Evolutionary conservation across 148 eudicot species (phyloP).

Genomic region (Vaccinium vitisidaea): DNA sequence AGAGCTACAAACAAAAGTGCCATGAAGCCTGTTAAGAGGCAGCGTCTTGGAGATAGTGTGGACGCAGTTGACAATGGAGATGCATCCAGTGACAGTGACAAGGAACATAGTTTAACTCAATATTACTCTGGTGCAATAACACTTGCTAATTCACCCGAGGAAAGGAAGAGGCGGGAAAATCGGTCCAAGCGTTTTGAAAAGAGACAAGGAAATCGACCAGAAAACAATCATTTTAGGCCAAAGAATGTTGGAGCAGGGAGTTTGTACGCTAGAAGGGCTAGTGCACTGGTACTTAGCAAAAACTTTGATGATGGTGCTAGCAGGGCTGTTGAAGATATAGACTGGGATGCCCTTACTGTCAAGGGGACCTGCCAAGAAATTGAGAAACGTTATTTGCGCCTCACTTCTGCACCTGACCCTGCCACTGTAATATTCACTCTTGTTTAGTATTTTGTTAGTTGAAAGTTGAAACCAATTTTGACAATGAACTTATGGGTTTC

Average conservation of each 20-base stretch:
- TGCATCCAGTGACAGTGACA: conserved; percentile 88
- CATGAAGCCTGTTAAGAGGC: conserved; percentile 70
- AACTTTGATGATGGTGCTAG: conserved; percentile 61
- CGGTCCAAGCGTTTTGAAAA: conserved; percentile 92
- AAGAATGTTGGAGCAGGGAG: conserved; percentile 57
- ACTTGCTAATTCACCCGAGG: conserved; percentile 82
- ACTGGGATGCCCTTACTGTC: conserved; percentile 93
- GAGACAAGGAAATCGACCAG: conserved; percentile 57
- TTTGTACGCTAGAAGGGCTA: conserved; percentile 60
- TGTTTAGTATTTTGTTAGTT: conserved; percentile 5
- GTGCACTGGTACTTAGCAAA: conserved; percentile 62
- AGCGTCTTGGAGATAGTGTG: conserved; percentile 46
- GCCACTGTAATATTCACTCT: conserved; percentile 57
- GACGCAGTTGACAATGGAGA: conserved; percentile 57
- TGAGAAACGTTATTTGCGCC: conserved; percentile 93
- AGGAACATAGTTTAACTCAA: conserved; percentile 70
- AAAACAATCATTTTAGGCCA: conserved; percentile 38
- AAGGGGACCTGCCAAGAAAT: conserved; percentile 94
- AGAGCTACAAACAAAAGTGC: conserved; percentile 40
- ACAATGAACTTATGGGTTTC: conserved; percentile 12
- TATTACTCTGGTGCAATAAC: conserved; percentile 68
- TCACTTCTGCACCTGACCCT: conserved; percentile 97
- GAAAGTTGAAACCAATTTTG: neutral
- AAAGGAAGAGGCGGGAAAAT: conserved; percentile 79
- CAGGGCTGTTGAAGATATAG: conserved; percentile 97